A percentile compares a stretch with the other conserved stretches of the same genome.
phyloP scores from a whole-genome alignment of 768 basidiomycete species.

The Lactifluus rugatus region DNA sequence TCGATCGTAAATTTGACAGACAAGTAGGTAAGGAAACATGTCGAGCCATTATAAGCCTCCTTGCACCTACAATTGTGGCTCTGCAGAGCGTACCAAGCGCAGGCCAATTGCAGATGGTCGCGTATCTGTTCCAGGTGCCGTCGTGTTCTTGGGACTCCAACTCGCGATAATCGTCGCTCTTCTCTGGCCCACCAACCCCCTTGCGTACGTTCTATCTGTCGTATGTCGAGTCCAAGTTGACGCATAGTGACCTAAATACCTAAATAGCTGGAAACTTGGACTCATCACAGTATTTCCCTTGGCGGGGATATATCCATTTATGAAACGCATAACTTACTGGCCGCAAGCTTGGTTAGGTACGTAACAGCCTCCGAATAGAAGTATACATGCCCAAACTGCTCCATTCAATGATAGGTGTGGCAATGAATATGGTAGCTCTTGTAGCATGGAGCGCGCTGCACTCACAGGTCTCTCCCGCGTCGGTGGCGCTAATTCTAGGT shows the following conservation, averaged over 20 bases:
- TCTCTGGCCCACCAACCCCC: slow-evolving; percentile 12
- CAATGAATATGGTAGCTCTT: slow-evolving; percentile 18
- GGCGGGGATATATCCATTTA: slow-evolving; percentile 23
- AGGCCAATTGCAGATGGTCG: slow-evolving; percentile 19
- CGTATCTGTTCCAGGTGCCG: slow-evolving; percentile 17
- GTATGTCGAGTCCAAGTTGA: not conserved
- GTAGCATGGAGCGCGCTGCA: slow-evolving; percentile 15
- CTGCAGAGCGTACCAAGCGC: slow-evolving; percentile 19
- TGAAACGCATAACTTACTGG: slow-evolving; percentile 26
- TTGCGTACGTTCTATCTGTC: slow-evolving; percentile 9
- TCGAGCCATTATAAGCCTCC: not conserved
- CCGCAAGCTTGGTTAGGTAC: slow-evolving; percentile 26
- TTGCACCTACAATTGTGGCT: not conserved
- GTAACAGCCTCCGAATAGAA: not conserved
- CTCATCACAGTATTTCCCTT: slow-evolving; percentile 21
- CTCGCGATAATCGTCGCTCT: slow-evolving; percentile 3
- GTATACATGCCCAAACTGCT: not conserved
- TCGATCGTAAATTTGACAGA: slow-evolving; percentile 13
- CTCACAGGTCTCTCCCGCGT: not conserved
- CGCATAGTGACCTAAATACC: not conserved
- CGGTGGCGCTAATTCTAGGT: not conserved
- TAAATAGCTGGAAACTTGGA: slow-evolving; percentile 18
- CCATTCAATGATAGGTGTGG: slow-evolving; percentile 13
- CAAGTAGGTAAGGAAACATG: slow-evolving; percentile 13
- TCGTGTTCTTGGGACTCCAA: slow-evolving; percentile 15